Base-by-base conservation (phyloP, 768 basidiomycete genomes). In the Mycena galopus region DNA sequence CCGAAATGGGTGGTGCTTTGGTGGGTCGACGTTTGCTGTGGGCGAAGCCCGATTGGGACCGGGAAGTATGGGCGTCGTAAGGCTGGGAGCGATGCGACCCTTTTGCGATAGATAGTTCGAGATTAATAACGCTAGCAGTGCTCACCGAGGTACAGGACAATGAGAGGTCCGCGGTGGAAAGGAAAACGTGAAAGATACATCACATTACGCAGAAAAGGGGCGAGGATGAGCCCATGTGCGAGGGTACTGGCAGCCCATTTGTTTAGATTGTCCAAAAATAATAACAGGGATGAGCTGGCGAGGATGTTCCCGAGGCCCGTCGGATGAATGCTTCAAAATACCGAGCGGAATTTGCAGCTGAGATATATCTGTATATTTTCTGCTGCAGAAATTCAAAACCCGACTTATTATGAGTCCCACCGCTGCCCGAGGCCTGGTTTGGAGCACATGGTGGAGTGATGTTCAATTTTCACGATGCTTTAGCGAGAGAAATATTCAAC, bases 1-100 rank as follows among this genome's bases (percentile, higher is more conserved):
- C 37, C 19, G 59, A 53, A 25, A 23, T 27, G 44, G 32, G 32
- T 10, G n/a, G n/a, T 57, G 25, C 57, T 60, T 67, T 42, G 33
- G 9, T 33, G 53, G 50, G 50, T 59, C 44, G 60, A 32, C 25
- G 57, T 33, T 51, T 47, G 60, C 51, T 56, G 68, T 50, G 50
- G 14, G 32, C 4, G 32, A 27, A 61, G 61, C 23, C 60, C 64
- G 64, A 57, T 55, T 27, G 16, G 39, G 29, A n/a, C 33, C 32
- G 57, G 55, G 30, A 51, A n/a, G n/a, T 16, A 10, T 59, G 66
- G 23, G 17, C 8, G 11, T 59, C 30, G 66, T 56, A 30, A 66
- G 14, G 11, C 50, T 14, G 23, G 50, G 57, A 21, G 50, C 55
- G 68, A 63, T 57, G 39, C 30, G 68, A 37, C 23, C 39, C 68